phyloP scores from a whole-genome alignment of 768 basidiomycete species.

The Leccinellum rugosiceps region DNA sequence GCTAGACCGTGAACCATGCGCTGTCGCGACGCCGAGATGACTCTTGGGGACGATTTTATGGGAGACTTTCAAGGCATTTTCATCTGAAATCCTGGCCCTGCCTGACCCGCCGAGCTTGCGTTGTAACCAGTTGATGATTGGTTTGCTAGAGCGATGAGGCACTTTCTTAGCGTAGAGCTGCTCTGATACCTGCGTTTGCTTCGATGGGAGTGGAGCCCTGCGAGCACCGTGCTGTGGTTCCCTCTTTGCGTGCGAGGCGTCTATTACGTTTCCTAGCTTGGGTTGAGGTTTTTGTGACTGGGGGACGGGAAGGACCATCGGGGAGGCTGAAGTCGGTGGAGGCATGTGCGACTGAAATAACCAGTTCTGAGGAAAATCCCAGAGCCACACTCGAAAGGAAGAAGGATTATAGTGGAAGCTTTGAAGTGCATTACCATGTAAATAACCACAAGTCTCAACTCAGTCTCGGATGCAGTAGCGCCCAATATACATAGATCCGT shows the following conservation, averaged over 20 bases:
- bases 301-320: constrained; percentile 14
- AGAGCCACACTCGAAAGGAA: neutral
- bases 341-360: constrained; percentile 14
- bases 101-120: constrained; percentile 76
- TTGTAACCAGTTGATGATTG: constrained; percentile 88
- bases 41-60: constrained; percentile 15
- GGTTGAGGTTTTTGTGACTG: constrained; percentile 13
- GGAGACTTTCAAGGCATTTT: constrained; percentile 11
- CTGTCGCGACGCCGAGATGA: constrained; percentile 8
- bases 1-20: constrained; percentile 18
- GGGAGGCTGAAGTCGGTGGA: constrained; percentile 8
- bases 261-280: constrained; percentile 9
- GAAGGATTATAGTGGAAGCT: neutral
- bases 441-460: constrained; percentile 6
- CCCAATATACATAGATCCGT: neutral
- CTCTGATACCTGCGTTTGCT: constrained; percentile 26
- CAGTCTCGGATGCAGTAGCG: constrained; percentile 18
- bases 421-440: constrained; percentile 6
- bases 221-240: constrained; percentile 18
- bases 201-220: constrained; percentile 17
- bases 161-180: constrained; percentile 55
- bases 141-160: constrained; percentile 71
- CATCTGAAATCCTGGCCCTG: constrained; percentile 45
- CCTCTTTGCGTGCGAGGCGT: constrained; percentile 11
- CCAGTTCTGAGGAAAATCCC: neutral